Percentiles rank a stretch among this genome's conserved stretches.
Conservation (phyloP, 169 alveolate species). For the Perkinsus marinus region DNA sequence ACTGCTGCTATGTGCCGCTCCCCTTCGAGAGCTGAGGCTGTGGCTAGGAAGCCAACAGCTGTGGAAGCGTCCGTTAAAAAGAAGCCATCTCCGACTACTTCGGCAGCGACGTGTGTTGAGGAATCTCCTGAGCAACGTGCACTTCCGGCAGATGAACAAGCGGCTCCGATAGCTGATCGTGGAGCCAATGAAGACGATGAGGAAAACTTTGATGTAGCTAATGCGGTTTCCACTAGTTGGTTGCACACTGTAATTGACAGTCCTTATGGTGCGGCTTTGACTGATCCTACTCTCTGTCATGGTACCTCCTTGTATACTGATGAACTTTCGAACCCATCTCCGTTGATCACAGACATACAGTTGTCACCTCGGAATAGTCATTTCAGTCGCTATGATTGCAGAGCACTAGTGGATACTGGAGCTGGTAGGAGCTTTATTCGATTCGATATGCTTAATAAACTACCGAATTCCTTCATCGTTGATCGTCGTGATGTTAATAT, state of each 20-base stretch:
- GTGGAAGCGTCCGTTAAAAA: too few relatives aligned
- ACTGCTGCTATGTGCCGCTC: neutral
- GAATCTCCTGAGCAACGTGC: too few relatives aligned
- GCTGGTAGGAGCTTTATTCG: neutral
- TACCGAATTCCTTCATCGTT: neutral
- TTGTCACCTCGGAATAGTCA: neutral
- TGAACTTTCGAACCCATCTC: neutral
- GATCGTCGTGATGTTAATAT: neutral
- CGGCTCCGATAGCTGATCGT: too few relatives aligned
- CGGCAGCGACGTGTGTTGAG: too few relatives aligned
- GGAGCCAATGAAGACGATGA: neutral
- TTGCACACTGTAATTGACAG: neutral
- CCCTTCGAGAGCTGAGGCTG: neutral
- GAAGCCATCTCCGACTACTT: too few relatives aligned
- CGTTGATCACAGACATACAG: neutral
- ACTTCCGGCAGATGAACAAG: too few relatives aligned
- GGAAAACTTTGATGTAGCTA: neutral
- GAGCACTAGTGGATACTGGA: neutral
- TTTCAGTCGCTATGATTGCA: neutral
- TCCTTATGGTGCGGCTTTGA: neutral
- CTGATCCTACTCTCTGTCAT: neutral
- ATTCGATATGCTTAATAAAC: neutral
- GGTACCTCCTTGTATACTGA: neutral
- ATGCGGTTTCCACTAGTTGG: neutral
- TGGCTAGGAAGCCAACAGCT: too few relatives aligned